Evolutionary conservation across 768 basidiomycete species (phyloP).

Genomic region (Boletus vermiculosoides): DNA sequence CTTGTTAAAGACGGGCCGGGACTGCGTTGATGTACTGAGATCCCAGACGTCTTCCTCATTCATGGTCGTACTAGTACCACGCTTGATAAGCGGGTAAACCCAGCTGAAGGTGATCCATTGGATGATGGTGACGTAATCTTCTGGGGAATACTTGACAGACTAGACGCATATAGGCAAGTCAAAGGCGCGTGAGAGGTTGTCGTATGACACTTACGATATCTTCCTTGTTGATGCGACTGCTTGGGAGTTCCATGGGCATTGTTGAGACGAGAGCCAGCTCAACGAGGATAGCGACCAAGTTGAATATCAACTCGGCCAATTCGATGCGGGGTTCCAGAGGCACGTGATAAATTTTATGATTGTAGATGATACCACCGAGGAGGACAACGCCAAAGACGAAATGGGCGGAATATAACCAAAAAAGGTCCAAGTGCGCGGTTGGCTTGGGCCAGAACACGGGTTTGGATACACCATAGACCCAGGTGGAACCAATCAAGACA

Average conservation of each 20-base stretch:
- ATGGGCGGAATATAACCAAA: constrained; percentile 54
- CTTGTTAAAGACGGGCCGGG: constrained; percentile 58
- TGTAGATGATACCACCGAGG: constrained; percentile 55
- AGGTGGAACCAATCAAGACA: constrained; percentile 51
- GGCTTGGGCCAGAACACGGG: constrained; percentile 51
- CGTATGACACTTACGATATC: constrained; percentile 55
- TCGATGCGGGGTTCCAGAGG: constrained; percentile 38
- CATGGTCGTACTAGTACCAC: constrained; percentile 51
- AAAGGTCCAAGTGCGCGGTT: constrained; percentile 64
- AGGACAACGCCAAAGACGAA: constrained; percentile 46
- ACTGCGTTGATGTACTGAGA: constrained; percentile 66
- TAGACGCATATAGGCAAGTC: constrained; percentile 6
- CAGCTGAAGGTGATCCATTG: constrained; percentile 73
- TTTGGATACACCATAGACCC: constrained; percentile 65
- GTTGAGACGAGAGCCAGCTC: constrained; percentile 48
- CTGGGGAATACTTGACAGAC: constrained; percentile 43
- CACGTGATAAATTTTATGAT: constrained; percentile 42
- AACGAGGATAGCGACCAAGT: constrained; percentile 43
- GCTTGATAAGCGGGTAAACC: constrained; percentile 63
- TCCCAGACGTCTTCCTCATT: constrained; percentile 72
- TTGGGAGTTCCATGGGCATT: constrained; percentile 72
- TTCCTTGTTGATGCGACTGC: constrained; percentile 44
- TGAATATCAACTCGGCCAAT: constrained; percentile 32
- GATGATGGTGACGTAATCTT: constrained; percentile 73
- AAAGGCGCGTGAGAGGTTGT: background rate